Evolutionary conservation across 78 protist species (phyloP).

Genomic region (Dictyostelium discoideum): DNA sequence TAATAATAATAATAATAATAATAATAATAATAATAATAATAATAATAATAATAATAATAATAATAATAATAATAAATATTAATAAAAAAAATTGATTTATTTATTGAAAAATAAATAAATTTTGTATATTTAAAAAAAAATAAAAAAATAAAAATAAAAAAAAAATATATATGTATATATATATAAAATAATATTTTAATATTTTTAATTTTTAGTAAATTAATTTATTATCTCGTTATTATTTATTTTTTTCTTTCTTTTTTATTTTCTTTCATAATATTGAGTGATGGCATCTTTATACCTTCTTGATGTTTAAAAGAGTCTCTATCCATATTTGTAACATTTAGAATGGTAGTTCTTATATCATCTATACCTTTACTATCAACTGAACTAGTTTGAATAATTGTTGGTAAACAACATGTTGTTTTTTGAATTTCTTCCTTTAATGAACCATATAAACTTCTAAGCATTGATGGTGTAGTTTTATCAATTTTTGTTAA

Average conservation of each 20-base stretch:
- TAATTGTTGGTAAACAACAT: slow-evolving; percentile 55
- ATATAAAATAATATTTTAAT: no score
- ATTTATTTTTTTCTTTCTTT: not conserved
- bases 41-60: no score
- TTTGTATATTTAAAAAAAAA: not conserved
- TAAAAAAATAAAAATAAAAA: not conserved
- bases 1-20: no score
- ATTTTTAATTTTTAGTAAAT: no score
- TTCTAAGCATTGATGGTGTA: slow-evolving; percentile 15
- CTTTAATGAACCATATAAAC: slow-evolving; percentile 22
- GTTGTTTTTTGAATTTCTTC: slow-evolving; percentile 7
- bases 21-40: no score
- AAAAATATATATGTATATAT: no score
- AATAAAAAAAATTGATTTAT: not conserved
- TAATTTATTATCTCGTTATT: no score
- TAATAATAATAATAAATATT: no score
- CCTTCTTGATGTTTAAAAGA: not conserved
- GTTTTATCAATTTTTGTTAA: slow-evolving; percentile 67
- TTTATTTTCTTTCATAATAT: not conserved
- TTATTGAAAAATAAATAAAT: not conserved
- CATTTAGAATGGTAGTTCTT: slow-evolving; percentile 30
- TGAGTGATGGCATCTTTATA: not conserved
- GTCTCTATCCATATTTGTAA: slow-evolving; percentile 18
- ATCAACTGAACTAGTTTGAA: slow-evolving; percentile 31
- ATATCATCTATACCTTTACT: slow-evolving; percentile 38